Base-by-base conservation (phyloP, 179 eudicot genomes). In the Silene noctiflora region DNA sequence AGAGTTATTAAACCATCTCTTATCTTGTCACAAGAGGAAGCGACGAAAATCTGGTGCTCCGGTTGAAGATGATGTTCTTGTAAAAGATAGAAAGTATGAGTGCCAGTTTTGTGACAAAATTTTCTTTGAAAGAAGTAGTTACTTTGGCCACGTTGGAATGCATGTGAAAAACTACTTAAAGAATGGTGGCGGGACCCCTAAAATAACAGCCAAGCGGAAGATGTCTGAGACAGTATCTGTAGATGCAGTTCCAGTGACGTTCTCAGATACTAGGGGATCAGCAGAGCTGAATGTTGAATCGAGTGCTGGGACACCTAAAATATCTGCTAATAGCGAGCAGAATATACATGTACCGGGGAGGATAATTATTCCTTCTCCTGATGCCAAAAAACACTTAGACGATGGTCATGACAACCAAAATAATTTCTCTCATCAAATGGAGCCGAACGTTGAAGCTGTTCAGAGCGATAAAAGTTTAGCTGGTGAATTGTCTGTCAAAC, bases 71-170 rank as follows among this genome's bases (percentile, higher is more conserved):
- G 91, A 87, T 77, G 79, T 85, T 53, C 77, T 90, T 67, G 74
- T 89, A 63, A 90, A 78, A 73, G 88, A 82, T 74, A 94, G 96
- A n/a, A 84, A 79, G 78, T 93, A 83, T 68, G 94, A 93, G 77
- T 91, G 96, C 82, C 94, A 88, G 67, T 88, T 91, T 81, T 91
- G 96, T 84, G 86, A 87, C 71, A 89, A 86, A 81, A 81, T 83
- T 71, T 93, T 88, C 75, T 60, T 58, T 77, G 96, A 93, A 80
- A 88, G 87, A 80, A 79, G 78, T 80, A 83, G 90, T 48, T 89
- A 87, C 76, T 88, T 88, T 86, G 96, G 90, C 69, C 98, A 93
- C 81, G 87, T 88, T 76, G 96, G 98, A 72, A 85, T 85, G 71
- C 97, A 91, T 79, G 88, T 82, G 59, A 84, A 86, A 81, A 87